Percentiles rank a stretch among this genome's conserved stretches.
Conservation (phyloP, 2,329 filamentous ascomycete genomes). For the Hymenoscyphus albidus region DNA sequence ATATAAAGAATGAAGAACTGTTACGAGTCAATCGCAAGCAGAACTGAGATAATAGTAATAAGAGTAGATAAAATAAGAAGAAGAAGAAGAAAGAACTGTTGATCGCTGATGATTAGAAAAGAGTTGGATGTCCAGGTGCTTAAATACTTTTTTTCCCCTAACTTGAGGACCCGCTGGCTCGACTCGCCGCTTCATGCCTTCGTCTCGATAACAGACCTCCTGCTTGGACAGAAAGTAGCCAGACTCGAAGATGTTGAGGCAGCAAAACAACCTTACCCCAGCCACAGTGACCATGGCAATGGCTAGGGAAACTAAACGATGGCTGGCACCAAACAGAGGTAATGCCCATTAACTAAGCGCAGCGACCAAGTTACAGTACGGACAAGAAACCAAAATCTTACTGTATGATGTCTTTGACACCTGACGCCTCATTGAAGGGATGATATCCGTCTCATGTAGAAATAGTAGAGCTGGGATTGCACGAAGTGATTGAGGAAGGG, state of each 20-base stretch:
- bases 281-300: neutral
- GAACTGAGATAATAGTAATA: constrained; percentile 17
- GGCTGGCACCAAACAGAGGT: neutral
- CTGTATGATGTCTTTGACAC: neutral
- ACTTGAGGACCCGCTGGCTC: neutral
- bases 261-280: neutral
- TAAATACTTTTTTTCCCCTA: constrained; percentile 25
- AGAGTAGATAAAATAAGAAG: constrained; percentile 14
- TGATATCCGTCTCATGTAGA: neutral
- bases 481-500: neutral
- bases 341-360: neutral
- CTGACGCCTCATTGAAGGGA: neutral
- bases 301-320: neutral
- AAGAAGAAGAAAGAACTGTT: constrained; percentile 25
- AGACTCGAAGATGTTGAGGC: neutral
- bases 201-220: neutral
- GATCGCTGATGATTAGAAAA: constrained; percentile 30
- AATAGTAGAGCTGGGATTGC: neutral
- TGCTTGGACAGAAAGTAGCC: neutral
- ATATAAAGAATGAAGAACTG: constrained; percentile 26
- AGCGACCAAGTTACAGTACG: neutral
- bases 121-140: constrained; percentile 23
- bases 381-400: neutral
- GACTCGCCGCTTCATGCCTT: neutral
- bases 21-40: constrained; percentile 33